These are phyloP conservation scores for Lyophyllum decastes DNA, from an alignment of 768 basidiomycete genomes.

Conservation along the genomic window DNA sequence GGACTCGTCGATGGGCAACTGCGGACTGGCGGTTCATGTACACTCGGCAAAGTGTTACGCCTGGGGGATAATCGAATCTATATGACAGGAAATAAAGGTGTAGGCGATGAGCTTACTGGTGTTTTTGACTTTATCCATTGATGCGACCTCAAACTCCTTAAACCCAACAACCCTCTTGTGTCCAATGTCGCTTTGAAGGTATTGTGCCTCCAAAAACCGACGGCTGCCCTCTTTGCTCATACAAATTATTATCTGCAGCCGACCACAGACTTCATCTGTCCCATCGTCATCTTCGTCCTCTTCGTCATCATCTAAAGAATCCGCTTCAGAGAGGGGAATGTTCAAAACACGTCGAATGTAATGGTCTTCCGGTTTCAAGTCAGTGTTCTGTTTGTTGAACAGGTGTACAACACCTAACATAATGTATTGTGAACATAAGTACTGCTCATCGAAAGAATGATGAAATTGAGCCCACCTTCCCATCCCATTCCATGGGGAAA, in stretches of 20 bases:
- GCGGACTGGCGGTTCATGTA: slow-evolving; percentile 20
- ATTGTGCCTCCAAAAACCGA: slow-evolving; percentile 15
- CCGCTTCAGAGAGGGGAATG: not conserved
- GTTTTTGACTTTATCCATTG: slow-evolving; percentile 14
- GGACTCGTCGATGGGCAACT: slow-evolving; percentile 18
- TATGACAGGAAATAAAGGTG: not conserved
- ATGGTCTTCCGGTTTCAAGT: slow-evolving; percentile 8
- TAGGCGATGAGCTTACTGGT: slow-evolving; percentile 16
- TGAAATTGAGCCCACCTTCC: slow-evolving; percentile 14
- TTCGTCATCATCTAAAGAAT: not conserved
- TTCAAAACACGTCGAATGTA: slow-evolving; percentile 21
- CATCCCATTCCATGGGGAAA: slow-evolving; percentile 20
- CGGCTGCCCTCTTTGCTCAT: slow-evolving; percentile 22
- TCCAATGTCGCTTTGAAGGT: slow-evolving; percentile 26
- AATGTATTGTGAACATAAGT: not conserved
- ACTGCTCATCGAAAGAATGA: not conserved
- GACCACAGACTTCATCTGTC: slow-evolving; percentile 11
- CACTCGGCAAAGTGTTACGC: slow-evolving; percentile 18
- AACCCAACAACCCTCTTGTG: slow-evolving; percentile 26
- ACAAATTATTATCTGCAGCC: slow-evolving; percentile 23
- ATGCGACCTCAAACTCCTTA: slow-evolving; percentile 26
- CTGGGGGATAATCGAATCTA: slow-evolving; percentile 7
- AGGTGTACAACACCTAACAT: slow-evolving; percentile 13
- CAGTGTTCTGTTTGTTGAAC: slow-evolving; percentile 12
- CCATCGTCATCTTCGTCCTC: slow-evolving; percentile 1